Evolutionary conservation across 768 basidiomycete species (phyloP).

Genomic region (Boletales sp.): DNA sequence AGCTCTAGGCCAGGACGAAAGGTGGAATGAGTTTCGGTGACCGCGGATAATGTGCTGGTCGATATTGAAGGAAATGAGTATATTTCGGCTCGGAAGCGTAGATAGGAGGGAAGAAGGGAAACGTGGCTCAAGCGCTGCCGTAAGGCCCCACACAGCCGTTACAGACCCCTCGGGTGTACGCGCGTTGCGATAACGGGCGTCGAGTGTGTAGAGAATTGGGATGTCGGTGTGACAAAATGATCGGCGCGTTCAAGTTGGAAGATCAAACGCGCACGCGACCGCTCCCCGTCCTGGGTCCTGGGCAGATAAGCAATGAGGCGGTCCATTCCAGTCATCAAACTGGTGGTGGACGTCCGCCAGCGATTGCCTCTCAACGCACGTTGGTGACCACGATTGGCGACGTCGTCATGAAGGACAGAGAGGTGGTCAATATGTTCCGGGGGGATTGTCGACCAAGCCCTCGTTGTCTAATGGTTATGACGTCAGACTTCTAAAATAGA

Average conservation of each 20-base stretch:
- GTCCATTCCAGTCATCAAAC: too few relatives aligned
- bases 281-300: too few relatives aligned
- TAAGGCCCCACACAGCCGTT: conserved; percentile 3
- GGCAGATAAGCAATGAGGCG: too few relatives aligned
- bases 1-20: background rate
- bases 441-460: conserved; percentile 38
- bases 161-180: background rate
- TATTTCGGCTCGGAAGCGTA: background rate
- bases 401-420: too few relatives aligned
- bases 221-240: too few relatives aligned
- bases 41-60: background rate
- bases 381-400: too few relatives aligned
- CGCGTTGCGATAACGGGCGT: conserved; percentile 10
- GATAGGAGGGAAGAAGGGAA: conserved; percentile 14
- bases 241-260: too few relatives aligned
- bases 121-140: conserved; percentile 10
- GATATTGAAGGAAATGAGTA: background rate
- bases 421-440: background rate
- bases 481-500: conserved; percentile 86
- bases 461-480: conserved; percentile 89
- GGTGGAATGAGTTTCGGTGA: background rate
- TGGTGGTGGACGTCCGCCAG: too few relatives aligned
- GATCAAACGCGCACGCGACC: too few relatives aligned
- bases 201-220: background rate
- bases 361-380: too few relatives aligned